A percentile compares a stretch with the other conserved stretches of the same genome.
These are phyloP conservation scores for Arachnomyces sp. DNA, from an alignment of 2,329 filamentous ascomycete species.

Conservation along the genomic window DNA sequence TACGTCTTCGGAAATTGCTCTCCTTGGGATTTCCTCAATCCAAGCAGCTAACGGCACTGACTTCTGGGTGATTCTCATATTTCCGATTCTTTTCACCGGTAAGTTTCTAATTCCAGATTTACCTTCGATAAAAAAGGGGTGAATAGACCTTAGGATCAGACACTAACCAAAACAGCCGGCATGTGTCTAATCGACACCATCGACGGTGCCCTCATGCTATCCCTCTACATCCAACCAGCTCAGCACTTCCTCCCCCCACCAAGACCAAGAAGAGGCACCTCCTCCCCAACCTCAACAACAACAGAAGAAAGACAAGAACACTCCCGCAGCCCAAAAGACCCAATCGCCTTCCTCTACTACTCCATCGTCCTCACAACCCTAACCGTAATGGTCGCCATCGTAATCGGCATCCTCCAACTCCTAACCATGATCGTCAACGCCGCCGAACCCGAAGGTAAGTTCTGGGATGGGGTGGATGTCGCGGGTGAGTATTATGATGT, in stretches of 20 bases:
- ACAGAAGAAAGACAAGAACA: neutral
- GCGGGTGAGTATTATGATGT: conserved; percentile 77
- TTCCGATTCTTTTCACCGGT: conserved; percentile 83
- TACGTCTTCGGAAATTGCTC: conserved; percentile 86
- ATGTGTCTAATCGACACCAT: conserved; percentile 94
- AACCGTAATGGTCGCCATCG: conserved; percentile 73
- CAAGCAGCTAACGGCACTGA: conserved; percentile 79
- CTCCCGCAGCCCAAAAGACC: conserved; percentile 63
- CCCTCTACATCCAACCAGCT: conserved; percentile 63
- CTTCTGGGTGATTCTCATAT: conserved; percentile 90
- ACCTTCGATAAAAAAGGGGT: no score
- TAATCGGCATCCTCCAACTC: conserved; percentile 80
- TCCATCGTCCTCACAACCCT: conserved; percentile 78
- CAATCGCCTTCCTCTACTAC: conserved; percentile 89
- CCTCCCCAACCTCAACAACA: conserved; percentile 17
- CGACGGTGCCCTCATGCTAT: conserved; percentile 92
- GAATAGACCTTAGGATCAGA: no score
- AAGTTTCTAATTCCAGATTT: conserved; percentile 23
- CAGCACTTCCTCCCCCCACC: conserved; percentile 31
- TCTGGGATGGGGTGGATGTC: conserved; percentile 80
- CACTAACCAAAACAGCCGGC: conserved; percentile 50
- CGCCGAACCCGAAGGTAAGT: conserved; percentile 63
- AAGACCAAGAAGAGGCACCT: conserved; percentile 17
- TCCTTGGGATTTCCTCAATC: conserved; percentile 82
- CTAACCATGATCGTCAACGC: conserved; percentile 72